These are phyloP conservation scores for Ophiostoma piceae DNA, from an alignment of 2,329 filamentous ascomycete species.

Conservation along the genomic window DNA sequence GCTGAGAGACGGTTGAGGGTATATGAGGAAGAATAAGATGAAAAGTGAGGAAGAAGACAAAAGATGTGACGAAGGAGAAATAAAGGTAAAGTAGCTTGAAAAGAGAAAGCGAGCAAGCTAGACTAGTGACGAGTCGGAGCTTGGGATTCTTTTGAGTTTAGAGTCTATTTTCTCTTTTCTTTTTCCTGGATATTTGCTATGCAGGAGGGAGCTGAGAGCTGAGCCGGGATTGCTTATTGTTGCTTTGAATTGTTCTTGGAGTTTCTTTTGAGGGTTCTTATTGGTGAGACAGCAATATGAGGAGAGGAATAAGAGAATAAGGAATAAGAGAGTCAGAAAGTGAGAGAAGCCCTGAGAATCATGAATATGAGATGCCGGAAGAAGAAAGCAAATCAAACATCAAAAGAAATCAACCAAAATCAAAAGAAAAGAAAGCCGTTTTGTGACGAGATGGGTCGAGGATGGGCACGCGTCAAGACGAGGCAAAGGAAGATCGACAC, in stretches of 20 bases:
- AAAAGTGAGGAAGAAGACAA: background rate
- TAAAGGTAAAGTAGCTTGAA: background rate
- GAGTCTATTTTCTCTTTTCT: background rate
- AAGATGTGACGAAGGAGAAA: background rate
- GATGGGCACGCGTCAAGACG: background rate
- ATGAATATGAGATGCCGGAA: background rate
- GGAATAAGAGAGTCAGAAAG: background rate
- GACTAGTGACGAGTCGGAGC: background rate
- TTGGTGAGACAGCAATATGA: background rate
- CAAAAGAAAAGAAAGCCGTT: background rate
- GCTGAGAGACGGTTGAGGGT: background rate
- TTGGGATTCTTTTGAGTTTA: background rate
- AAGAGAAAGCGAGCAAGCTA: background rate
- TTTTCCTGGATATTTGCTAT: background rate
- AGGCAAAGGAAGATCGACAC: conserved; percentile 13
- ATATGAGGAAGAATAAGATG: background rate
- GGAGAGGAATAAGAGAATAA: too few relatives aligned
- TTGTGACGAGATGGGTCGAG: conserved; percentile 11
- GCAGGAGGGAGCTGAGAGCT: conserved; percentile 12
- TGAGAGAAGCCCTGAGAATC: background rate
- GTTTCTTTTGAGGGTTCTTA: background rate
- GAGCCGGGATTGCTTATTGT: background rate
- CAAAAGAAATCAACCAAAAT: background rate
- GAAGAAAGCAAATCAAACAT: background rate
- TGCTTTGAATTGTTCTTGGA: too few relatives aligned